A percentile compares a stretch with the other conserved stretches of the same genome.
These are phyloP conservation scores for Quercus glauca DNA, from an alignment of 306 rosid species.

Conservation along the genomic window DNA sequence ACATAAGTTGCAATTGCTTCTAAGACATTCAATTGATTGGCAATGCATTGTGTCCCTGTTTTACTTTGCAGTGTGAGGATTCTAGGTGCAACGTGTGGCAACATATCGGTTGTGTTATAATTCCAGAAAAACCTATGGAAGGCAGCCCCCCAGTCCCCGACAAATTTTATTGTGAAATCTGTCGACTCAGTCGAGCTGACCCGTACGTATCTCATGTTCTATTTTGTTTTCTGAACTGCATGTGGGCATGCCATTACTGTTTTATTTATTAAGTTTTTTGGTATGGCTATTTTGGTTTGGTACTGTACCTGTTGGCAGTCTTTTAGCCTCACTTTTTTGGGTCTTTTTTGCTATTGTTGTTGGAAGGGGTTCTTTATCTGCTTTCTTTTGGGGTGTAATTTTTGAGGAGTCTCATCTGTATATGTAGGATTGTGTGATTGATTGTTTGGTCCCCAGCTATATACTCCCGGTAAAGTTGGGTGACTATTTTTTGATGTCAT, in stretches of 20 bases:
- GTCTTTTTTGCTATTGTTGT: too few relatives aligned
- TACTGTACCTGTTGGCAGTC: too few relatives aligned
- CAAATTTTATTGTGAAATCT: constrained; percentile 76
- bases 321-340: too few relatives aligned
- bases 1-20: neutral
- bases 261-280: neutral
- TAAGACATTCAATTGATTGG: constrained; percentile 9
- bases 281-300: neutral
- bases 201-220: constrained; percentile 64
- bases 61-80: constrained; percentile 86
- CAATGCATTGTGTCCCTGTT: neutral
- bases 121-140: constrained; percentile 86
- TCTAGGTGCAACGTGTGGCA: constrained; percentile 86
- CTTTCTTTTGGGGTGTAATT: too few relatives aligned
- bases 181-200: constrained; percentile 95
- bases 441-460: too few relatives aligned
- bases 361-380: too few relatives aligned
- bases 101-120: constrained; percentile 82
- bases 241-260: constrained; percentile 2
- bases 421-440: too few relatives aligned
- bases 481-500: too few relatives aligned
- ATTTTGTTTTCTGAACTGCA: constrained; percentile 10
- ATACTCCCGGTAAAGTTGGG: too few relatives aligned
- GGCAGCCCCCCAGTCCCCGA: constrained; percentile 68
- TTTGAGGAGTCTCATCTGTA: too few relatives aligned